Conservation (phyloP, 352 stramenopile genomes). For the Pythium monospermum region DNA sequence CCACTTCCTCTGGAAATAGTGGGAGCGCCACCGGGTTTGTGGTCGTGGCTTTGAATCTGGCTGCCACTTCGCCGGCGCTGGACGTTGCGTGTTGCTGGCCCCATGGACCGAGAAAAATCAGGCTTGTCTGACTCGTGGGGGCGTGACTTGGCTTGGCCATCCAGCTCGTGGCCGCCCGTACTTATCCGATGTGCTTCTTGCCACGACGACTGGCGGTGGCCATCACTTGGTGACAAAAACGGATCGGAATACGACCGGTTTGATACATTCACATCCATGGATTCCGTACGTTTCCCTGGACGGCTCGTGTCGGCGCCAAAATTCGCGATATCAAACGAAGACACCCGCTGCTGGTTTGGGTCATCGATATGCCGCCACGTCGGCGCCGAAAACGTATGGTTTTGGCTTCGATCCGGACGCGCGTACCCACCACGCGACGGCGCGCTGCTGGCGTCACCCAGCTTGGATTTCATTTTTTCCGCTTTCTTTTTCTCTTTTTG, state of each 20-base stretch:
- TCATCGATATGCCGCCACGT: slow-evolving; percentile 21
- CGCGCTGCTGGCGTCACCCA: slow-evolving; percentile 21
- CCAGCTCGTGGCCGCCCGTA: slow-evolving; percentile 28
- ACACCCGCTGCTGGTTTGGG: slow-evolving; percentile 16
- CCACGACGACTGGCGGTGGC: slow-evolving; percentile 26
- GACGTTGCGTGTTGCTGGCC: slow-evolving; percentile 12
- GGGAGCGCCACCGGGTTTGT: no score
- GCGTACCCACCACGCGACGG: slow-evolving; percentile 23
- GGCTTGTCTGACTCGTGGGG: slow-evolving; percentile 39
- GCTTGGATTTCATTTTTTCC: slow-evolving; percentile 55
- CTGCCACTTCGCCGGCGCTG: slow-evolving; percentile 23
- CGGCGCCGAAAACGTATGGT: slow-evolving; percentile 19
- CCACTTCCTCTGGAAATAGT: no score
- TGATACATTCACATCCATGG: slow-evolving; percentile 31
- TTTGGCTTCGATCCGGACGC: slow-evolving; percentile 15
- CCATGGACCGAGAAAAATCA: slow-evolving; percentile 24
- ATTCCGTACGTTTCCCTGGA: slow-evolving; percentile 15
- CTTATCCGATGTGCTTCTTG: slow-evolving; percentile 25
- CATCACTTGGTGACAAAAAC: slow-evolving; percentile 44
- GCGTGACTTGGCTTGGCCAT: slow-evolving; percentile 40
- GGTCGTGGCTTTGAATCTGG: no score
- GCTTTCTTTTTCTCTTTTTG: slow-evolving; percentile 79
- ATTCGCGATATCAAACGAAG: slow-evolving; percentile 28
- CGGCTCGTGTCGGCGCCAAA: background rate
- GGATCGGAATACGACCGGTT: slow-evolving; percentile 54